Evolutionary conservation across 495 filamentous ascomycete genomes (phyloP), one percentile per base, ranked within the genome.

Genomic region (Gamarada debralockiae): DNA sequence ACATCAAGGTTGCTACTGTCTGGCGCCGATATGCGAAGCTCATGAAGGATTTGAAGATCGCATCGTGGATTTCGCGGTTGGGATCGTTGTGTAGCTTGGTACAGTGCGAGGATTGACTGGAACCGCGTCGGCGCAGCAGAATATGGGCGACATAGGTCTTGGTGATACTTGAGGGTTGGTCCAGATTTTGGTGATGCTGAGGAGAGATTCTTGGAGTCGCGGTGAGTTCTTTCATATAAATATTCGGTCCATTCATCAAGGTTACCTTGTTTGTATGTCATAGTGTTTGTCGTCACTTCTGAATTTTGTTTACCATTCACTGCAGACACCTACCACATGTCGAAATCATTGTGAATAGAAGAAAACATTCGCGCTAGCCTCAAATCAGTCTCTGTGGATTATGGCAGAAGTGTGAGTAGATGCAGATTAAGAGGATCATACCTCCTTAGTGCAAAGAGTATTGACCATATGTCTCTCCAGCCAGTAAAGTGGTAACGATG

Each of bases 21-120:
- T 56, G 55, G 0, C 48, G 21, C 21, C 49, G 38, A n/a, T 38
- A 24, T 3, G 52, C 48, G 39, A 48, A 62, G 5, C 18, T 36
- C 25, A 58, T 14, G 36, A 62, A 59, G 4, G 55, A 58, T 8
- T 33, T 47, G 27, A 53, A 51, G 3, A 62, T 55, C 4, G 44
- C 49, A 7, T 58, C 40, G 41, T 62, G 59, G 17, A 58, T 14
- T 43, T 53, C 49, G 15, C 59, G 51, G 24, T 62, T 56, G 6
- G 59, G 59, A 36, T 62, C 52, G 18, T 59, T 49, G 38, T 53
- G 33, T 4, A 45, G 43, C 27, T 53, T 58, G 9, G 13, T 42
- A 6, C 27, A 3, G 6, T 31, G 18, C 21, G 10, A 0, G 39
- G n/a, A 1, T 15, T 17, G 27, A 37, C 23, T 27, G 38, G 52